Evolutionary conservation across 495 filamentous ascomycete genomes (phyloP), one percentile per base, ranked within the genome.

Genomic region (Penicillium bialowiezense): DNA sequence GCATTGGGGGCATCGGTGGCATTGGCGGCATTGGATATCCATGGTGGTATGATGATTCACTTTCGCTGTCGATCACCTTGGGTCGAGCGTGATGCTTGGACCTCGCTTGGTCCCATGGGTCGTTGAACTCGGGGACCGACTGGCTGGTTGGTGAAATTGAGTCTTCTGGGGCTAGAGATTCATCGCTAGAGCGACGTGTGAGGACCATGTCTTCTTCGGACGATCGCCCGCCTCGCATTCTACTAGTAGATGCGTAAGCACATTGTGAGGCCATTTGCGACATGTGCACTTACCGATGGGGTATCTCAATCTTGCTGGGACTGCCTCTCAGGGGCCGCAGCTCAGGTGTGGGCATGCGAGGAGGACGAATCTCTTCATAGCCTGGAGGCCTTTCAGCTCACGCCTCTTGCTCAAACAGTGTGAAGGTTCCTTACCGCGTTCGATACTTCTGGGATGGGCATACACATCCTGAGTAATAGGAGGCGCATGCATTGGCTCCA

Each of bases 371-470:
- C 2, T 21, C 24, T 7, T 67, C 58, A 38, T 46, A 65, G 24
- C 56, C 65, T 69, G 19, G 0, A 10, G 15, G 8, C 15, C n/a
- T 9, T 20, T 14, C 17, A 28, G n/a, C 55, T 39, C 37, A 44
- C 7, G 19, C 20, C 5, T 28, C 2, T 4, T 32, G 12, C 7
- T 17, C 5, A 4, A 13, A 13, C 19, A 26, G 8, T 32, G 29
- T 8, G 12, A 7, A 7, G 9, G 32, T 5, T 9, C n/a, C 55
- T 31, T 53, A 69, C 90, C 91, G 70, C 96, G 89, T 63, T 96
- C 88, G 59, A 95, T 88, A 56, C 92, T 86, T 18, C 86, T 78
- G 60, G 93, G 91, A 64, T 91, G 89, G 2, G 88, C 90, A 49
- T 91, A 88, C 36, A 93, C 79, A 59, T 95, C 87, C 51, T 89